Evolutionary conservation across 495 filamentous ascomycete species (phyloP).

Genomic region (Trichoderma parareesei): DNA sequence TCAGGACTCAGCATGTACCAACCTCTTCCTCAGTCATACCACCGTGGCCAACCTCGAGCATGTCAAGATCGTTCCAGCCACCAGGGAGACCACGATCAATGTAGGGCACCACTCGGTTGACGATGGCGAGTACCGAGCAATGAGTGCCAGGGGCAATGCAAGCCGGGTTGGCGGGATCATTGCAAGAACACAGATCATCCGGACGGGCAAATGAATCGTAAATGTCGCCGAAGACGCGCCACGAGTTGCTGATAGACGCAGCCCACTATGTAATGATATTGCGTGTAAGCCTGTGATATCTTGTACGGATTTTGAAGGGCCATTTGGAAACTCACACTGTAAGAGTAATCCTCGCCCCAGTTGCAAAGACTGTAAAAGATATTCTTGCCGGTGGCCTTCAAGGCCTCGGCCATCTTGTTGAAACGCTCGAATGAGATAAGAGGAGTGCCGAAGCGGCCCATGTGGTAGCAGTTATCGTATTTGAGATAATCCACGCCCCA

Average conservation of each 20-base stretch:
- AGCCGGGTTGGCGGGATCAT: slow-evolving; percentile 5
- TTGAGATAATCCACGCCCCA: slow-evolving; percentile 33
- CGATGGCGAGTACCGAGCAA: not conserved
- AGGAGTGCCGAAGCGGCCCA: slow-evolving; percentile 5
- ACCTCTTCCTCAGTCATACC: slow-evolving; percentile 24
- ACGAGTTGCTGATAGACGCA: not conserved
- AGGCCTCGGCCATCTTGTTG: not conserved
- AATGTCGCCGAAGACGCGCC: not conserved
- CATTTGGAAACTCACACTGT: not conserved
- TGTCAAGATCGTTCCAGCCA: slow-evolving; percentile 53
- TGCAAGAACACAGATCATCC: slow-evolving; percentile 4
- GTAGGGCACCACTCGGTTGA: slow-evolving; percentile 2
- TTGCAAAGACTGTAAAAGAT: slow-evolving; percentile 7
- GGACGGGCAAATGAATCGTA: slow-evolving; percentile 1
- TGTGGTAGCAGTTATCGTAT: slow-evolving; percentile 25
- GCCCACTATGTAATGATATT: not conserved
- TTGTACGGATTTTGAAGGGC: too few species aligned
- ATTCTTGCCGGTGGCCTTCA: slow-evolving; percentile 5
- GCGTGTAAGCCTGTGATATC: not conserved
- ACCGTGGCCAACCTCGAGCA: slow-evolving; percentile 61
- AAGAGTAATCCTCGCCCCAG: slow-evolving; percentile 4
- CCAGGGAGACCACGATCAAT: slow-evolving; percentile 26
- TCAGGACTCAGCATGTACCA: not conserved
- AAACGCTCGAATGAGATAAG: slow-evolving; percentile 3
- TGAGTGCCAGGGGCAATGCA: slow-evolving; percentile 8